Percentiles rank a stretch among this genome's conserved stretches.
Evolutionary conservation across 140 eudicot species (phyloP).

Genomic region (Ambrosia hybrid): DNA sequence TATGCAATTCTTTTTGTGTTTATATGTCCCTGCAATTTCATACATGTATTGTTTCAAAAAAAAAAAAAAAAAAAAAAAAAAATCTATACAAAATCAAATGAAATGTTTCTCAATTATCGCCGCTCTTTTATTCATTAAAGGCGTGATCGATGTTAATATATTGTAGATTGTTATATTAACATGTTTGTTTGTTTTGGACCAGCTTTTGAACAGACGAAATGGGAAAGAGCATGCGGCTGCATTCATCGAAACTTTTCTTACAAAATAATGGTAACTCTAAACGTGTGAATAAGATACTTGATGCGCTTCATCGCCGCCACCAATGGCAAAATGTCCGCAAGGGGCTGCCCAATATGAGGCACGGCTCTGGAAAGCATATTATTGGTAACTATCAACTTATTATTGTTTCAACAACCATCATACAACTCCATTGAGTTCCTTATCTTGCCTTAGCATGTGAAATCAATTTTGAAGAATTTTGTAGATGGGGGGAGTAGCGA

Average conservation of each 20-base stretch:
- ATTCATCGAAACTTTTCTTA: constrained; percentile 27
- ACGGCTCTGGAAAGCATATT: constrained; percentile 38
- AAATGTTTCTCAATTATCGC: background rate
- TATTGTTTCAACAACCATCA: no score
- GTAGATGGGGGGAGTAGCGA: constrained; percentile 34
- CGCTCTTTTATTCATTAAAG: no score
- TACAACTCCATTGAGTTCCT: no score
- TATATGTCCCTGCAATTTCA: no score
- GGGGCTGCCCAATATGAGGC: constrained; percentile 50
- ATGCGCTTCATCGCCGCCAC: constrained; percentile 43
- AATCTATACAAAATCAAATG: background rate
- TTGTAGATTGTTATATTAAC: no score
- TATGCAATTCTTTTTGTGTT: background rate
- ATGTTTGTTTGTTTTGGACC: constrained; percentile 11
- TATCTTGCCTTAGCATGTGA: no score
- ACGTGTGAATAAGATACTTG: constrained; percentile 45
- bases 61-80: no score
- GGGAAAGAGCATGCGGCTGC: constrained; percentile 42
- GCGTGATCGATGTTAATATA: no score
- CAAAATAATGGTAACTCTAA: constrained; percentile 30
- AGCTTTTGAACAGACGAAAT: constrained; percentile 25
- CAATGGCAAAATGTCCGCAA: constrained; percentile 61
- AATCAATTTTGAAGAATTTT: background rate
- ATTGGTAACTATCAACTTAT: constrained; percentile 32
- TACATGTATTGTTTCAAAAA: background rate